A percentile compares a stretch with the other conserved stretches of the same genome.
phyloP scores from a whole-genome alignment of 805 yeast species.

The Priceomyces medius region DNA sequence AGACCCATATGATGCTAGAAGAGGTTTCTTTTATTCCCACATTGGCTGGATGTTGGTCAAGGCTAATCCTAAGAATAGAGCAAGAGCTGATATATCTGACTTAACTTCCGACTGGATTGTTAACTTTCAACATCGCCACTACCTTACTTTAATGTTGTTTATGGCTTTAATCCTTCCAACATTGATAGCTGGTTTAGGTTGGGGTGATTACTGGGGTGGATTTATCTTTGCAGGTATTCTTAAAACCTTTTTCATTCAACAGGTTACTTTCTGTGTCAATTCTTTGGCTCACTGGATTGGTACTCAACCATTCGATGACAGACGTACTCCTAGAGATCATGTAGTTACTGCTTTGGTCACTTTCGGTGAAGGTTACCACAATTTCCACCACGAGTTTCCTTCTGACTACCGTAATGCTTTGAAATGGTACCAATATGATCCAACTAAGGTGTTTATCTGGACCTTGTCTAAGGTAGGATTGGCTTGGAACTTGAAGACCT shows the following conservation, averaged over 20 bases:
- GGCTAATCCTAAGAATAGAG: slow-evolving; percentile 79
- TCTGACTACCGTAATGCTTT: slow-evolving; percentile 85
- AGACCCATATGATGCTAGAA: slow-evolving; percentile 85
- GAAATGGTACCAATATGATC: slow-evolving; percentile 86
- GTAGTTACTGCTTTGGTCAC: slow-evolving; percentile 77
- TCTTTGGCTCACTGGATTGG: slow-evolving; percentile 88
- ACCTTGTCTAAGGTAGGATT: slow-evolving; percentile 61
- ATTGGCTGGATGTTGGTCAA: slow-evolving; percentile 82
- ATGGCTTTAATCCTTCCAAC: slow-evolving; percentile 68
- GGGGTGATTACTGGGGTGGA: slow-evolving; percentile 67
- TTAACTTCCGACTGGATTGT: slow-evolving; percentile 76
- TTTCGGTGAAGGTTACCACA: slow-evolving; percentile 87
- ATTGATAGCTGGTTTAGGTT: slow-evolving; percentile 55
- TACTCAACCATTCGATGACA: slow-evolving; percentile 80
- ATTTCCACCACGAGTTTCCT: slow-evolving; percentile 90
- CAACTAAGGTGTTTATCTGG: slow-evolving; percentile 68
- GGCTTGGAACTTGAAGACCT: slow-evolving; percentile 70
- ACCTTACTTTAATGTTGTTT: slow-evolving; percentile 56
- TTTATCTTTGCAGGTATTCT: slow-evolving; percentile 72
- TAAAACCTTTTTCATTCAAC: slow-evolving; percentile 70
- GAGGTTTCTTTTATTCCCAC: slow-evolving; percentile 81
- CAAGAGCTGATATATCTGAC: slow-evolving; percentile 80
- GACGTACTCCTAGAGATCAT: slow-evolving; percentile 85
- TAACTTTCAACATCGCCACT: slow-evolving; percentile 79
- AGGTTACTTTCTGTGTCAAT: slow-evolving; percentile 83